phyloP scores from a whole-genome alignment of 2,329 filamentous ascomycete species.

The Cordyceps tenuipes region DNA sequence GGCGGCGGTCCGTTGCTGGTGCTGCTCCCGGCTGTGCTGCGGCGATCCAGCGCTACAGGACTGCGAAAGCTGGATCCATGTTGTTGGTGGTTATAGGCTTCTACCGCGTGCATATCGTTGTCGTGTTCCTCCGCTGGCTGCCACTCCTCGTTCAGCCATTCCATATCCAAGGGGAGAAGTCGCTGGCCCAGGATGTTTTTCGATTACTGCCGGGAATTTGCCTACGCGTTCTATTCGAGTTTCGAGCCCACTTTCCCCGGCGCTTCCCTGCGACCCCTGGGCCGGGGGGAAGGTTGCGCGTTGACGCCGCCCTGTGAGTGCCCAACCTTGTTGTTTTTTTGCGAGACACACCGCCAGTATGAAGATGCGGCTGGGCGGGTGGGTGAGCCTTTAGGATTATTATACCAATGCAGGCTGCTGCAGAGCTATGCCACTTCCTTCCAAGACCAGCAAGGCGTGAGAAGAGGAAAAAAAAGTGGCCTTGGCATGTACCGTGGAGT shows the following conservation, averaged over 20 bases:
- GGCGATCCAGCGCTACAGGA: slow-evolving; percentile 9
- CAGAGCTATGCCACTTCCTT: background rate
- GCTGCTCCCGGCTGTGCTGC: slow-evolving; percentile 6
- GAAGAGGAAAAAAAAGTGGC: background rate
- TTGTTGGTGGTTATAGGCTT: background rate
- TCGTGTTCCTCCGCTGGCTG: slow-evolving; percentile 10
- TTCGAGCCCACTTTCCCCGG: background rate
- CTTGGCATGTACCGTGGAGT: background rate
- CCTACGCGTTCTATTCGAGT: slow-evolving; percentile 1
- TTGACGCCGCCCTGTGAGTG: slow-evolving; percentile 7
- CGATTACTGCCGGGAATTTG: background rate
- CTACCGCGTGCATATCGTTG: slow-evolving; percentile 11
- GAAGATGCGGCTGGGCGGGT: background rate
- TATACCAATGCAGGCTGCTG: background rate
- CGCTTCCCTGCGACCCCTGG: background rate
- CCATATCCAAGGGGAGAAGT: slow-evolving; percentile 8
- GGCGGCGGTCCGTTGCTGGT: slow-evolving; percentile 1
- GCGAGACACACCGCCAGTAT: slow-evolving; percentile 8
- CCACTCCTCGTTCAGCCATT: slow-evolving; percentile 11
- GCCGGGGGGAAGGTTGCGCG: background rate
- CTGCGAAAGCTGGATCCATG: background rate
- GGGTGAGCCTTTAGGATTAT: background rate
- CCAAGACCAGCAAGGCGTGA: background rate
- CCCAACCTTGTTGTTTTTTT: slow-evolving; percentile 10
- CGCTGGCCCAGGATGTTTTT: background rate